These are phyloP conservation scores for Thinopyrum elongatum DNA, from an alignment of 176 grass and related monocot species.

Conservation along the genomic window DNA sequence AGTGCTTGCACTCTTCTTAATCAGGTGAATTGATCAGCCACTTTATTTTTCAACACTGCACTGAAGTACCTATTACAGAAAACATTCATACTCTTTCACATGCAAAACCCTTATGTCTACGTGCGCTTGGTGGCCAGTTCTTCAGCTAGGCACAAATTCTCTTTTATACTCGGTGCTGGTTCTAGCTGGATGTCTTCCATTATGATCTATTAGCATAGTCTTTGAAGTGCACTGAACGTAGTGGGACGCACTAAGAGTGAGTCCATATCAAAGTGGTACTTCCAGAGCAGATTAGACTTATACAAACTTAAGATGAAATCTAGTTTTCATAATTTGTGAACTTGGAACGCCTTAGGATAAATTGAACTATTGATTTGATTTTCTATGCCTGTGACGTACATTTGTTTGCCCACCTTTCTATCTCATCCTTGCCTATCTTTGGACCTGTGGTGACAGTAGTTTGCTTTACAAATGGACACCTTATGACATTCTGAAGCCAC, in stretches of 20 bases:
- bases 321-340: neutral
- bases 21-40: conserved; percentile 48
- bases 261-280: neutral
- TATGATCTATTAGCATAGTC: neutral
- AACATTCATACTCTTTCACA: neutral
- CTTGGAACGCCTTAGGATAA: neutral
- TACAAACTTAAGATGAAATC: neutral
- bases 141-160: neutral
- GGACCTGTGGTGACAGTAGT: neutral
- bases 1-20: conserved; percentile 84
- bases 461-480: neutral
- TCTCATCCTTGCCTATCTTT: neutral
- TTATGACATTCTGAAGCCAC: neutral
- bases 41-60: conserved; percentile 5
- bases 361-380: neutral
- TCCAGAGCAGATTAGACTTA: neutral
- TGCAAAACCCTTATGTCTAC: neutral
- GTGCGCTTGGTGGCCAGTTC: neutral
- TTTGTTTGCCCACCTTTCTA: neutral
- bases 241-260: neutral
- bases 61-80: neutral
- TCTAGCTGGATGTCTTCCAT: neutral
- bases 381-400: neutral
- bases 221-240: neutral
- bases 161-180: neutral